Percentiles rank a stretch among this genome's conserved stretches.
These are phyloP conservation scores for Geranium rotundifolium DNA, from an alignment of 345 rosid species.

Conservation along the genomic window DNA sequence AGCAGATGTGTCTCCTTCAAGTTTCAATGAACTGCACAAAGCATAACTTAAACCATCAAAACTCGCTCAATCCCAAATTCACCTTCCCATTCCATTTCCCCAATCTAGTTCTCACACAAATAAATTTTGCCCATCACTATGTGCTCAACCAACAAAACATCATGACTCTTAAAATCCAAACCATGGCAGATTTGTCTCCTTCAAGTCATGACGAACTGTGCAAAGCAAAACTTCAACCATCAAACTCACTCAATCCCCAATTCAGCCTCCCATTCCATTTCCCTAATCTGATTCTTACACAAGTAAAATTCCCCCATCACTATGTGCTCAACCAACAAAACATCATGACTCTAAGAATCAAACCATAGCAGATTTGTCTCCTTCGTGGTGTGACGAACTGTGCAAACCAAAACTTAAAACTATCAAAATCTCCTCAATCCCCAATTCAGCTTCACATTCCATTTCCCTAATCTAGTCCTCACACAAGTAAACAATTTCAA, in stretches of 20 bases:
- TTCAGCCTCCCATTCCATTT: background rate
- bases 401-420: too few species aligned
- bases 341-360: too few species aligned
- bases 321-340: background rate
- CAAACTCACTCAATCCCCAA: background rate
- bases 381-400: too few species aligned
- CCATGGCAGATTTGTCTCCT: too few species aligned
- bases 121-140: background rate
- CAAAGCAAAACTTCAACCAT: constrained; percentile 3
- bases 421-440: too few species aligned
- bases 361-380: too few species aligned
- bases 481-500: too few species aligned
- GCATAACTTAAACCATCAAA: background rate
- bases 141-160: background rate
- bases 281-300: constrained; percentile 2
- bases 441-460: too few species aligned
- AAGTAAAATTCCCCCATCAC: background rate
- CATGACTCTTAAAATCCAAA: too few species aligned
- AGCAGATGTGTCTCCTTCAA: constrained; percentile 20
- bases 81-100: background rate
- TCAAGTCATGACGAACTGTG: too few species aligned
- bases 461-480: too few species aligned
- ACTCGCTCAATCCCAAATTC: background rate
- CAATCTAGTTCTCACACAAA: constrained; percentile 3
- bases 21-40: constrained; percentile 28